Conservation (phyloP, 768 basidiomycete species). For the Boletellus ananas region DNA sequence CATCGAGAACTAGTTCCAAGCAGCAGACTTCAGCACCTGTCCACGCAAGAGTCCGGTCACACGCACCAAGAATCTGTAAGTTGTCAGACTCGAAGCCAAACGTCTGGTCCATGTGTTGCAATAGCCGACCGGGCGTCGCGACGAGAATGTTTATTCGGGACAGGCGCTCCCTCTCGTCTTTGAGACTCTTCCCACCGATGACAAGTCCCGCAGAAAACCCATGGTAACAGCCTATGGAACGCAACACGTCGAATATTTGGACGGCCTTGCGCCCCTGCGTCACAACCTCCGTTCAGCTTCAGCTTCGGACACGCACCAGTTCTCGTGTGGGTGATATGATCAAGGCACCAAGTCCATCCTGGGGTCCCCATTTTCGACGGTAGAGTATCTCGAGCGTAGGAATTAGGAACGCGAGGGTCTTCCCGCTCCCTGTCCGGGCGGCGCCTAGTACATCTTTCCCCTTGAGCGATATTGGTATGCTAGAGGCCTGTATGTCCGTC, state of each 20-base stretch:
- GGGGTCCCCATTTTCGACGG: constrained; percentile 65
- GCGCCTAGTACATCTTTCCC: constrained; percentile 66
- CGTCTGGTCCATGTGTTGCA: constrained; percentile 99
- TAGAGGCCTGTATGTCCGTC: constrained; percentile 72
- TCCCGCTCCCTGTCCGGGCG: constrained; percentile 69
- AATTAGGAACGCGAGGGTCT: constrained; percentile 70
- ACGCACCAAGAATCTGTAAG: constrained; percentile 84
- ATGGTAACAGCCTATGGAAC: constrained; percentile 90
- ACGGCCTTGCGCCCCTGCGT: constrained; percentile 59
- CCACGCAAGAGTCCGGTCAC: constrained; percentile 24
- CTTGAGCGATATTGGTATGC: constrained; percentile 57
- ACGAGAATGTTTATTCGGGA: constrained; percentile 98
- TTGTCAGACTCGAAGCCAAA: constrained; percentile 90
- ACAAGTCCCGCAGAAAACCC: constrained; percentile 91
- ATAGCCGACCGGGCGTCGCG: constrained; percentile 88
- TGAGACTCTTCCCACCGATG: constrained; percentile 94
- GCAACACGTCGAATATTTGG: constrained; percentile 94
- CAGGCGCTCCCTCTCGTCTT: constrained; percentile 86
- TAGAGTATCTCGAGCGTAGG: constrained; percentile 64
- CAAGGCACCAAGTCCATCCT: constrained; percentile 79
- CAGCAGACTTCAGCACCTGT: background rate
- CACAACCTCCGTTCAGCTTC: background rate
- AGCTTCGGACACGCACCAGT: constrained; percentile 49
- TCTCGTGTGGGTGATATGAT: constrained; percentile 94
- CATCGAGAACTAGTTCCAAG: constrained; percentile 71